Base-by-base conservation (phyloP, 495 filamentous ascomycete genomes). In the Aspergillus mulundensis region DNA sequence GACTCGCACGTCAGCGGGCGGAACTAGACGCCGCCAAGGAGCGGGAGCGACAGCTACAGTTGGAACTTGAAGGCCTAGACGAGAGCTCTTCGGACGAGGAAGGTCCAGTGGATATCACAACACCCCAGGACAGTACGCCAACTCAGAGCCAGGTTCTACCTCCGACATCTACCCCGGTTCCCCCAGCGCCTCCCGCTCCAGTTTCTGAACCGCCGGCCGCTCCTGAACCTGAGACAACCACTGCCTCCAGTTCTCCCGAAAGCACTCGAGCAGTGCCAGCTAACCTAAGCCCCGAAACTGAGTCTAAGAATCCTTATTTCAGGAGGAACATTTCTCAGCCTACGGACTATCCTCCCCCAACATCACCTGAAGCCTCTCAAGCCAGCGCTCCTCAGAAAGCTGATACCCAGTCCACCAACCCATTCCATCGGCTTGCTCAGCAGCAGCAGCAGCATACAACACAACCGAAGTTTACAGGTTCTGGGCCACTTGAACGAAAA, bases 11-110 rank as follows among this genome's bases (percentile, higher is more conserved):
- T 40, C 92, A 95, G 62, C 85, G 90, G 58, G 91, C 89, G 19
- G 94, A 99, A 69, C 85, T 99, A 42, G 95, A 97, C 71, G 87
- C 86, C 39, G 90, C 94, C 5, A 86, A 85, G 65, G 89, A 93
- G 72, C 84, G 89, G 49, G 94, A 97, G 66, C 81, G 88, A 48
- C 89, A 96, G 66, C 79, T 97, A 30, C 89, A 93, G 66, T 80
- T 84, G 58, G 89, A 97, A 68, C 80, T 97, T 25, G 89, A 95
- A 67, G 84, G 84, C 23, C 81, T 96, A 48, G 87, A 89, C 19
- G 85, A 88, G 8, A 87, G 87, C 53, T 92, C 88, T 19, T 92
- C 88, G 0, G 91, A 96, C 66, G 91, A 96, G 18, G 91, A 96
- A 56, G 93, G 87, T 5, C 88, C 87, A 11, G 81, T 88, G 54